Conservation (phyloP, 2,329 filamentous ascomycete genomes). For the Hypoxylon sp. region DNA sequence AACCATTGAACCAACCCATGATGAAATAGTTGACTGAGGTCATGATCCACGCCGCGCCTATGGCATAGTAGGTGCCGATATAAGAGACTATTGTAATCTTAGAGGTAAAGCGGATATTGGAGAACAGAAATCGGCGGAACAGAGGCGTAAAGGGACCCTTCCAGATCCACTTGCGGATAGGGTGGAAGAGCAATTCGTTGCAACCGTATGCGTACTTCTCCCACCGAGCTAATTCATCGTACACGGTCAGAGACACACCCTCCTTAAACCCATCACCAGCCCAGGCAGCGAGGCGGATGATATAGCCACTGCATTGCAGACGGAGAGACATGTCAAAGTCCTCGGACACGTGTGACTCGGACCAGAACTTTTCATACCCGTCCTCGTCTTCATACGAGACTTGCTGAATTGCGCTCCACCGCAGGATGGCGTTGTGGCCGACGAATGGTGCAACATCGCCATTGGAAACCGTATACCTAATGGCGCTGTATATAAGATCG, state of each 20-base stretch:
- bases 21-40: slow-evolving; percentile 78
- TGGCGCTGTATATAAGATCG: slow-evolving; percentile 80
- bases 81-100: slow-evolving; percentile 77
- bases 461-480: slow-evolving; percentile 76
- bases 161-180: slow-evolving; percentile 70
- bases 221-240: slow-evolving; percentile 79
- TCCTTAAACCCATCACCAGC: slow-evolving; percentile 78
- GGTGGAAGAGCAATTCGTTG: slow-evolving; percentile 78
- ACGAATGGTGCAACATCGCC: slow-evolving; percentile 82
- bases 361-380: slow-evolving; percentile 77
- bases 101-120: slow-evolving; percentile 72
- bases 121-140: slow-evolving; percentile 70
- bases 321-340: slow-evolving; percentile 83
- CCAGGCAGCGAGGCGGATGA: slow-evolving; percentile 77
- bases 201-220: slow-evolving; percentile 80
- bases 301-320: slow-evolving; percentile 75
- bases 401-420: slow-evolving; percentile 74
- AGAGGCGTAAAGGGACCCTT: slow-evolving; percentile 74
- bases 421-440: slow-evolving; percentile 80
- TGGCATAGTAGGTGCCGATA: slow-evolving; percentile 74
- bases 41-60: slow-evolving; percentile 75
- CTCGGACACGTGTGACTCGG: slow-evolving; percentile 80
- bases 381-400: slow-evolving; percentile 68
- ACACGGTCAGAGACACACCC: slow-evolving; percentile 78
- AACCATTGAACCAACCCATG: slow-evolving; percentile 77